phyloP scores from a whole-genome alignment of 768 basidiomycete species.

The Trichaptum fuscoviolaceum region DNA sequence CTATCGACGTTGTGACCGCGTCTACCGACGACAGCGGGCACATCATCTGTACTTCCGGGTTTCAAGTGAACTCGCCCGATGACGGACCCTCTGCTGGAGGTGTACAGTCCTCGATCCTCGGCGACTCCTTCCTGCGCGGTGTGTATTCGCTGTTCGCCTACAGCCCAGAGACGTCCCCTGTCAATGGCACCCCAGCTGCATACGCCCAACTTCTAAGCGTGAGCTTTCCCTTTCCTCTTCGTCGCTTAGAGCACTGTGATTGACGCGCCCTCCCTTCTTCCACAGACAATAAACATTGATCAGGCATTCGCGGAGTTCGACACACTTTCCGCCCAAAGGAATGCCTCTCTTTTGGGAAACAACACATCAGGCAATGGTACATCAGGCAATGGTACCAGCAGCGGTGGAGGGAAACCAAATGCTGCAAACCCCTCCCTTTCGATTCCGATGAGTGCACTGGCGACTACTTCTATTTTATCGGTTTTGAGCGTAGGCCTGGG shows the following conservation, averaged over 20 bases:
- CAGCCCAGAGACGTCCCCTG: conserved; percentile 6
- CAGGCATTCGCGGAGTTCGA: neutral
- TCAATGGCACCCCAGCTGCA: conserved; percentile 1
- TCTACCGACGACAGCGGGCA: conserved; percentile 1
- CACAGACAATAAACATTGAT: neutral
- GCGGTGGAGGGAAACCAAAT: neutral
- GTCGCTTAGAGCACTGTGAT: neutral
- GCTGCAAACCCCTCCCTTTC: neutral
- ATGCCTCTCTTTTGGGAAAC: neutral
- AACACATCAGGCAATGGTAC: neutral
- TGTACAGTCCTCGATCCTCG: conserved; percentile 10
- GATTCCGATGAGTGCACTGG: neutral
- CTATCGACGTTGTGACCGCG: conserved; percentile 9
- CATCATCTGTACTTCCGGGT: conserved; percentile 4
- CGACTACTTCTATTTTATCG: neutral
- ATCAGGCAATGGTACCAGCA: neutral
- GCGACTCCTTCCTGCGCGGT: conserved; percentile 17
- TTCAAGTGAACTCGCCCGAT: neutral
- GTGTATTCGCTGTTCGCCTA: conserved; percentile 17
- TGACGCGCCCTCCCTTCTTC: neutral
- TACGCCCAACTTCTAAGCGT: conserved; percentile 16
- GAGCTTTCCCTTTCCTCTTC: neutral
- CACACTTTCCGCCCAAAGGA: neutral
- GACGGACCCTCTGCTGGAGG: neutral
- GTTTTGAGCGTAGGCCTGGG: neutral